Evolutionary conservation across 495 filamentous ascomycete genomes (phyloP).

Genomic region (Opeltia flavorubescens): DNA sequence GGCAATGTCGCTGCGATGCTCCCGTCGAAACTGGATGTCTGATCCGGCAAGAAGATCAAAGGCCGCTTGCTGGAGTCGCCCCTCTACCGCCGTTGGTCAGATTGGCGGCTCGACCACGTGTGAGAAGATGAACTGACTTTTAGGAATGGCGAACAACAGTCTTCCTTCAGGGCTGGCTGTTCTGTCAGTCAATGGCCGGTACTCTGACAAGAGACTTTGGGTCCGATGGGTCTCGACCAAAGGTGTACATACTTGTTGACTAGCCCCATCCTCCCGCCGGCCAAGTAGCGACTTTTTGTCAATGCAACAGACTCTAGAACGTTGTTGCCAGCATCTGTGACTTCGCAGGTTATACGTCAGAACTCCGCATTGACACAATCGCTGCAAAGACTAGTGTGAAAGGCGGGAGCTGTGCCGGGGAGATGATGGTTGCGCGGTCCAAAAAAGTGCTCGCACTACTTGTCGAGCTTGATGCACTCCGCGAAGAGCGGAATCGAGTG

Average conservation of each 20-base stretch:
- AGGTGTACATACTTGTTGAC: conserved; percentile 60
- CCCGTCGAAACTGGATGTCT: conserved; percentile 91
- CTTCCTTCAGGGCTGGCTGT: conserved; percentile 77
- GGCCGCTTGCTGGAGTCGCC: conserved; percentile 69
- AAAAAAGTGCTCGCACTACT: too few species aligned
- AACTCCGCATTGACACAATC: too few species aligned
- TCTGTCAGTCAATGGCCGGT: conserved; percentile 6
- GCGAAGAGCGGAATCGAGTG: too few species aligned
- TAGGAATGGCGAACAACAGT: conserved; percentile 90
- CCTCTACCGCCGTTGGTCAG: conserved; percentile 56
- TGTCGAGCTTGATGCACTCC: too few species aligned
- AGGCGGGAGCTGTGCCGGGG: too few species aligned
- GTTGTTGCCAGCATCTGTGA: too few species aligned
- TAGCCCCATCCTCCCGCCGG: conserved; percentile 82
- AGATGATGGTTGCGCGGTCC: too few species aligned
- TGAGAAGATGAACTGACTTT: conserved; percentile 50
- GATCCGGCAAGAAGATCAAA: conserved; percentile 82
- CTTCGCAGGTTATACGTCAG: too few species aligned
- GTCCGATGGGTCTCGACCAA: neutral
- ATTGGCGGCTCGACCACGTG: neutral
- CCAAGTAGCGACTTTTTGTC: too few species aligned
- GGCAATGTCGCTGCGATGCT: conserved; percentile 88
- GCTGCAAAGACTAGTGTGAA: too few species aligned
- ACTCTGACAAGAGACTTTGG: neutral
- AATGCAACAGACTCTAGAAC: too few species aligned